Evolutionary conservation across 345 rosid genomes (phyloP), one percentile per base, ranked within the genome.

Genomic region (Sisymbrium altissimum): DNA sequence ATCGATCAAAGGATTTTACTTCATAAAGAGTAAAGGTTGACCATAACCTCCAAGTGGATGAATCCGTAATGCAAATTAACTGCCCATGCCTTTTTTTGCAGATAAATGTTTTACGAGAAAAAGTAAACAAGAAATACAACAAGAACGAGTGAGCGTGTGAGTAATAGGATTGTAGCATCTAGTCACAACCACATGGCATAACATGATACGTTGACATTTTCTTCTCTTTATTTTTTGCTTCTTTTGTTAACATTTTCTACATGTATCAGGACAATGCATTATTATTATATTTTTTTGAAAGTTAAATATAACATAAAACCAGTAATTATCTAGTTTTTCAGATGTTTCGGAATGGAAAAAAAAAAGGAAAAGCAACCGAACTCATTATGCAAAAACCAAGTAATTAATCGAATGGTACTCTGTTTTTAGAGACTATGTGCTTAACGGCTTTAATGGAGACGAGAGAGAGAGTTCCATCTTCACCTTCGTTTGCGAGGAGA

Each of bases 131-230:
- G 21, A 38, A 45, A 46, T 35, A 23, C 25, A 48, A 44, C 33
- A 39, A 45, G 6, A 23, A 23, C n/a, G 48, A 7, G 59, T 43
- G 65, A 56, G 17, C 25, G n/a, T 70, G 36, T 38, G 43, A 62
- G 27, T n/a, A 30, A n/a, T 55, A 30, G 46, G 50, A 41, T 66
- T 43, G 71, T 56, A 36, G 50, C 66, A 57, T 48, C 53, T 61
- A 58, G 61, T 74, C 72, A 66, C 68, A 21, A 25, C 53, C 78
- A 67, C 78, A 74, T 74, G 78, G 73, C 68, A 41, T 69, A 75
- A 75, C 73, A 68, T 68, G 74, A 64, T 21, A 63, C 53, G 56
- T 72, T 72, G 70, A 63, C 64, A 29, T 29, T 54, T 17, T 61
- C 18, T 15, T 17, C 38, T 25, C 60, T n/a, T 15, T 17, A 1